phyloP scores from a whole-genome alignment of 2,329 filamentous ascomycete species.

The Calonectria crousiana region DNA sequence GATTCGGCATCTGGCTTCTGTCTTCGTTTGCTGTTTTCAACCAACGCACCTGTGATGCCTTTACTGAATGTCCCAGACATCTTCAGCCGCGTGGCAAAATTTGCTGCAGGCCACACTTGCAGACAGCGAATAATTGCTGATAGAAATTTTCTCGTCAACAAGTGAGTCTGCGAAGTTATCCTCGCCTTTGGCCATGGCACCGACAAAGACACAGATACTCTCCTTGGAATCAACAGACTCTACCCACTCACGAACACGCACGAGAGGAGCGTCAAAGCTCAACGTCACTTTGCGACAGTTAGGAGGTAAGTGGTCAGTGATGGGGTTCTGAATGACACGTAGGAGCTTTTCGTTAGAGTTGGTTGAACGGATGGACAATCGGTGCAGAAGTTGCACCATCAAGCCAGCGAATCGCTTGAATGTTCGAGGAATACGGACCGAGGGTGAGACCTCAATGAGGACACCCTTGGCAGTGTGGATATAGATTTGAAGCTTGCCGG shows the following conservation, averaged over 20 bases:
- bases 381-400: constrained; percentile 98
- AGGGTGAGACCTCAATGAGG: constrained; percentile 97
- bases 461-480: constrained; percentile 98
- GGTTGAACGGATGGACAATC: constrained; percentile 94
- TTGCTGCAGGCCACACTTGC: constrained; percentile 99
- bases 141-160: constrained; percentile 97
- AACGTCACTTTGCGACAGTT: constrained; percentile 98
- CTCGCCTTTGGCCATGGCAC: constrained; percentile 96
- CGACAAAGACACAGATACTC: constrained; percentile 97
- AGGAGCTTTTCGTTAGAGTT: constrained; percentile 98
- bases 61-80: constrained; percentile 94
- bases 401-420: constrained; percentile 99
- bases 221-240: constrained; percentile 82
- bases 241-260: constrained; percentile 91
- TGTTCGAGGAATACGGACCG: constrained; percentile 95
- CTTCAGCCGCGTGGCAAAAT: constrained; percentile 98
- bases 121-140: constrained; percentile 97
- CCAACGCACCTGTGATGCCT: constrained; percentile 21
- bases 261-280: constrained; percentile 90
- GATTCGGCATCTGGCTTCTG: constrained; percentile 45
- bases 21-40: constrained; percentile 34
- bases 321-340: constrained; percentile 97
- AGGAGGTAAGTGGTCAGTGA: constrained; percentile 94
- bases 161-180: constrained; percentile 95
- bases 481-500: constrained; percentile 96